Evolutionary conservation across 176 grass and related monocot genomes (phyloP).

Genomic region (Rhynchospora tenuis): DNA sequence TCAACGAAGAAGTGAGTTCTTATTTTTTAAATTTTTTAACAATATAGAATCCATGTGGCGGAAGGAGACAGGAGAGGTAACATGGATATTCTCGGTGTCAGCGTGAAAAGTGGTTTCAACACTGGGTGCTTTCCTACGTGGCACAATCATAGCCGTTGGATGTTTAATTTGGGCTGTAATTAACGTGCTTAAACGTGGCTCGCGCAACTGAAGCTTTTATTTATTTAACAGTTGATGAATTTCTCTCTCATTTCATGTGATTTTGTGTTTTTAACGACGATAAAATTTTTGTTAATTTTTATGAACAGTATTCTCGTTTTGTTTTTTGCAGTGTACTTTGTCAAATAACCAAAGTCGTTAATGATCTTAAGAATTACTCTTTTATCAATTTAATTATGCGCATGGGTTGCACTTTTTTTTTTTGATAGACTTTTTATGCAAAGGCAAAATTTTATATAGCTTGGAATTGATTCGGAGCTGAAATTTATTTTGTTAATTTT

Average conservation of each 20-base stretch:
- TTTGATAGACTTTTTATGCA: not conserved
- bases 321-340: not conserved
- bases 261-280: too few relatives aligned
- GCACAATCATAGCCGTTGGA: not conserved
- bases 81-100: slow-evolving; percentile 28
- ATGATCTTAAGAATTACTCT: not conserved
- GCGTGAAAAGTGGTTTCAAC: slow-evolving; percentile 12
- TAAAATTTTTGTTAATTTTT: not conserved
- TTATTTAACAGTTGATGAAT: not conserved
- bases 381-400: not conserved
- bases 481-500: not conserved
- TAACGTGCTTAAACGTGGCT: slow-evolving; percentile 34
- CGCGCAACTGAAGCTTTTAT: not conserved
- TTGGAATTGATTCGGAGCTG: not conserved
- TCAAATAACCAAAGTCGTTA: not conserved
- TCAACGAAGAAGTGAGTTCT: not conserved
- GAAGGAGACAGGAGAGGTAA: not conserved
- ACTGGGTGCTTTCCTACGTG: not conserved
- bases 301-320: not conserved
- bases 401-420: not conserved
- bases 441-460: not conserved
- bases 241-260: not conserved
- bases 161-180: slow-evolving; percentile 26
- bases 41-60: slow-evolving; percentile 14
- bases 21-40: not conserved